Evolutionary conservation across 2,329 filamentous ascomycete species (phyloP).

Genomic region (Alternaria hordeiaustralica): DNA sequence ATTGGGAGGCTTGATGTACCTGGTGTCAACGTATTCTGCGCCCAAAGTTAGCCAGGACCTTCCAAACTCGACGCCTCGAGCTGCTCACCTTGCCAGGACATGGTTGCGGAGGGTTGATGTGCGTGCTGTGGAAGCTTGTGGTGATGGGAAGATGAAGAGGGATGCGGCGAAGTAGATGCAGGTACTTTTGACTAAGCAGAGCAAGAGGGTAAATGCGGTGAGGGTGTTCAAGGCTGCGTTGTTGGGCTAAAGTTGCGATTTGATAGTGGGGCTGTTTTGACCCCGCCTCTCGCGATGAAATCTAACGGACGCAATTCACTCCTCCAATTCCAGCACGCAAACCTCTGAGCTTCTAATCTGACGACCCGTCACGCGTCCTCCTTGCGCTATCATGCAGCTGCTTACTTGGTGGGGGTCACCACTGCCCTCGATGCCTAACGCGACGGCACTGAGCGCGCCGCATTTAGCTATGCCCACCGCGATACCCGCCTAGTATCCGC

Average conservation of each 20-base stretch:
- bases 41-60: conserved; percentile 27
- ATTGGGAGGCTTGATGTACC: conserved; percentile 29
- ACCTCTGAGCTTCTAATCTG: not conserved
- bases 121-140: conserved; percentile 30
- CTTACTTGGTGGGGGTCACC: conserved; percentile 18
- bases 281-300: conserved; percentile 11
- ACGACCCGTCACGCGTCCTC: conserved; percentile 10
- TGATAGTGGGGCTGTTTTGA: conserved; percentile 25
- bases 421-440: not conserved
- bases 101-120: conserved; percentile 41
- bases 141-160: conserved; percentile 17
- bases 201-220: conserved; percentile 30
- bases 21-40: conserved; percentile 52
- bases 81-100: conserved; percentile 53
- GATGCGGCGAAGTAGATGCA: conserved; percentile 24
- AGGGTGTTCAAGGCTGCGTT: conserved; percentile 25
- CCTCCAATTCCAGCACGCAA: conserved; percentile 1
- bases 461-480: conserved; percentile 9
- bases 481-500: conserved; percentile 14
- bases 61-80: conserved; percentile 12
- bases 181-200: conserved; percentile 35
- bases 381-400: conserved; percentile 38
- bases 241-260: conserved; percentile 24
- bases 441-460: conserved; percentile 1
- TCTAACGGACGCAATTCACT: conserved; percentile 7